These are phyloP conservation scores for Eucommia ulmoides DNA, from an alignment of 257 asterid genomes.

Conservation along the genomic window DNA sequence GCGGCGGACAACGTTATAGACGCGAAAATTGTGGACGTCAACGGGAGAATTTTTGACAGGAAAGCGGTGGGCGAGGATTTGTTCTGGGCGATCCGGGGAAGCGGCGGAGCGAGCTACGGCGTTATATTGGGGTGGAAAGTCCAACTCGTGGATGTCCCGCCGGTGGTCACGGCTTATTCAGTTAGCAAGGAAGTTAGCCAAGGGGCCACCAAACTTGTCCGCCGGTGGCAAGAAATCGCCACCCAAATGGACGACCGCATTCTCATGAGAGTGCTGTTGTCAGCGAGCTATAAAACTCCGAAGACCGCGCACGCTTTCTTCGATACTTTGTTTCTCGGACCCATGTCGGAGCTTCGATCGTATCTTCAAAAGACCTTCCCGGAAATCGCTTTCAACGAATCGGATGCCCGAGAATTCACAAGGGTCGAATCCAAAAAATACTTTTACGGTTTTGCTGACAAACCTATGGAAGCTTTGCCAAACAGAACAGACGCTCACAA, in stretches of 20 bases:
- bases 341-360: too few species aligned
- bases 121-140: neutral
- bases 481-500: neutral
- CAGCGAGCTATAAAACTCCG: too few species aligned
- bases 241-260: too few species aligned
- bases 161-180: neutral
- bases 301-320: too few species aligned
- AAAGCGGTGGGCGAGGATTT: neutral
- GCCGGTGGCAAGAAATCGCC: neutral
- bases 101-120: neutral
- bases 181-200: neutral
- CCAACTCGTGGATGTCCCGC: neutral
- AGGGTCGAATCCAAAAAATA: too few species aligned
- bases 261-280: too few species aligned
- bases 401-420: too few species aligned
- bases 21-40: neutral
- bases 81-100: neutral
- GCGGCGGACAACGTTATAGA: neutral
- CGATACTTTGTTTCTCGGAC: too few species aligned
- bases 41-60: neutral
- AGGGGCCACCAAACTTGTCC: neutral
- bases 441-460: too few species aligned
- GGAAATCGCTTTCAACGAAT: too few species aligned
- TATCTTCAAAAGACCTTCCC: too few species aligned
- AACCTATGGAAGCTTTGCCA: neutral